A percentile compares a stretch with the other conserved stretches of the same genome.
These are phyloP conservation scores for Colletotrichum zoysiae DNA, from an alignment of 2,329 filamentous ascomycete species.

Conservation along the genomic window DNA sequence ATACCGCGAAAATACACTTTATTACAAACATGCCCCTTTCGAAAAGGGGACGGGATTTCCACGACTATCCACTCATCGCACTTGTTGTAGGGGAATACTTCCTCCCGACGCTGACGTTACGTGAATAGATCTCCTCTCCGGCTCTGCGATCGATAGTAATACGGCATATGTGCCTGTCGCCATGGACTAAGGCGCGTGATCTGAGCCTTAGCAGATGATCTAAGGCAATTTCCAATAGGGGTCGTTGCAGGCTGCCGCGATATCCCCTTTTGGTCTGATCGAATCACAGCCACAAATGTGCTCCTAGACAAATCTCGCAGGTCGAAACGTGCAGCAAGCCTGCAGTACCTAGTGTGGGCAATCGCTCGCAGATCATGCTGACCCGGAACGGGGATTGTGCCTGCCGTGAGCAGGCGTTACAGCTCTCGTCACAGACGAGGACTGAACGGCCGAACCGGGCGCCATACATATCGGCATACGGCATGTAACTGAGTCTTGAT, in stretches of 20 bases:
- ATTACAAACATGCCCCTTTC: no score
- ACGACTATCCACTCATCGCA: slow-evolving; percentile 5
- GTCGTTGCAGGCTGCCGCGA: neutral
- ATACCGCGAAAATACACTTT: no score
- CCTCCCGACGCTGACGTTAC: neutral
- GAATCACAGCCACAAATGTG: neutral
- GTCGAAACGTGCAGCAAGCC: neutral
- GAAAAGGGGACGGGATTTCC: neutral
- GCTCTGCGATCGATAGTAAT: slow-evolving; percentile 1
- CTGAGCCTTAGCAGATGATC: slow-evolving; percentile 1
- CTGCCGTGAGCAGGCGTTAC: neutral
- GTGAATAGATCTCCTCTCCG: slow-evolving; percentile 10
- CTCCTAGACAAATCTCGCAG: neutral
- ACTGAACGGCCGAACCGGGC: neutral
- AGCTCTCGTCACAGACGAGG: slow-evolving; percentile 22
- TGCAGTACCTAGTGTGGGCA: neutral
- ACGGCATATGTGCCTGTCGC: slow-evolving; percentile 10
- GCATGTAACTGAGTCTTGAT: neutral
- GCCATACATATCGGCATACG: neutral
- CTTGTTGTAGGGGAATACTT: neutral
- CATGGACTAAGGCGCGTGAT: no score
- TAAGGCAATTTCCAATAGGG: slow-evolving; percentile 3
- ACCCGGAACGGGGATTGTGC: neutral
- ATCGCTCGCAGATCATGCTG: neutral
- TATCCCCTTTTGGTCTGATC: neutral